Evolutionary conservation across 768 basidiomycete species (phyloP).

Genomic region (Pisolithus orientalis): DNA sequence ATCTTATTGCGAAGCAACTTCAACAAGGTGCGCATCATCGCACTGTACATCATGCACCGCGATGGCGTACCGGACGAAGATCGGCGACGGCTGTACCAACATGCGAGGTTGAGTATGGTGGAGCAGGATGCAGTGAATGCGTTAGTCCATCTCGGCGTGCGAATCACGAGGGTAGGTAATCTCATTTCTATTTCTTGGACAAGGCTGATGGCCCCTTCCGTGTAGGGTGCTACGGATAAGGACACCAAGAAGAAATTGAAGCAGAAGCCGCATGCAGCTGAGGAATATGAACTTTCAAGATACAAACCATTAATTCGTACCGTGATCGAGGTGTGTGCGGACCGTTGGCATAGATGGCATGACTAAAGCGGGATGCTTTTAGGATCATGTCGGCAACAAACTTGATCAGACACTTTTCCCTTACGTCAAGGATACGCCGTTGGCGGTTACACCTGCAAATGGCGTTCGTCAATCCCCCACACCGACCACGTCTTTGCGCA

Average conservation of each 20-base stretch:
- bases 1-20: constrained; percentile 47
- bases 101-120: constrained; percentile 77
- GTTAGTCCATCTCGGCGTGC: constrained; percentile 72
- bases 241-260: constrained; percentile 79
- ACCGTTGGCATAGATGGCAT: neutral
- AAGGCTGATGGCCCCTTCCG: neutral
- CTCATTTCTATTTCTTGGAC: neutral
- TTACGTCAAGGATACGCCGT: constrained; percentile 78
- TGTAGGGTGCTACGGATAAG: constrained; percentile 65
- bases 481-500: constrained; percentile 72
- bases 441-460: constrained; percentile 38
- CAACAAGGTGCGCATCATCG: constrained; percentile 95
- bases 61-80: constrained; percentile 99
- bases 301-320: constrained; percentile 80
- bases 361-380: neutral
- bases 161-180: constrained; percentile 68
- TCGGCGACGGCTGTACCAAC: constrained; percentile 88
- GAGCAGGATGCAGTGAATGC: constrained; percentile 95
- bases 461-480: constrained; percentile 48
- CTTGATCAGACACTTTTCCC: constrained; percentile 82
- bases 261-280: constrained; percentile 68
- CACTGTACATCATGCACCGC: constrained; percentile 88
- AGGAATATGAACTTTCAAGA: constrained; percentile 94
- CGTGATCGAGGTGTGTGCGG: constrained; percentile 68
- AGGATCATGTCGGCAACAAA: constrained; percentile 81